Conservation (phyloP, 2,329 filamentous ascomycete genomes). For the Tetracladium maxilliforme region DNA sequence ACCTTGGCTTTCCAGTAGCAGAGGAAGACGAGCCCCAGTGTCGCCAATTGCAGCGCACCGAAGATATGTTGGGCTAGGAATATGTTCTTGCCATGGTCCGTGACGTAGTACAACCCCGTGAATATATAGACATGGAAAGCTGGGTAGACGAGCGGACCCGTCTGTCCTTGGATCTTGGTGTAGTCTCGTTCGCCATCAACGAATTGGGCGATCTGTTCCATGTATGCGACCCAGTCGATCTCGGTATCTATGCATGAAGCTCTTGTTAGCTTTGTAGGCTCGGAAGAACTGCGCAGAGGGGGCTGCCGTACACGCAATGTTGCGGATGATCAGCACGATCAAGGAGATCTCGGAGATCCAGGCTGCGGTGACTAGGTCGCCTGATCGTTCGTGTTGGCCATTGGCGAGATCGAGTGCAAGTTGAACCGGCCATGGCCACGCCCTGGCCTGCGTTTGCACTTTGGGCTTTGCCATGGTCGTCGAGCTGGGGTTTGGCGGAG, state of each 20-base stretch:
- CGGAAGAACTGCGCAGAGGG: constrained; percentile 1
- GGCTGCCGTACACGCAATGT: constrained; percentile 1
- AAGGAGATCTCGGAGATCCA: too few species aligned
- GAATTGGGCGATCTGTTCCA: constrained; percentile 78
- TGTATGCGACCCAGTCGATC: constrained; percentile 95
- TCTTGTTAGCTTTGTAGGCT: constrained; percentile 4
- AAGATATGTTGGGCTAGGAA: constrained; percentile 74
- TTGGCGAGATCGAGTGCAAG: too few species aligned
- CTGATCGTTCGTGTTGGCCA: too few species aligned
- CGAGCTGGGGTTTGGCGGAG: too few species aligned
- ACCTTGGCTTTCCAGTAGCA: constrained; percentile 69
- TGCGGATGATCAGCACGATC: too few species aligned
- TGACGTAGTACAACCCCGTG: constrained; percentile 62
- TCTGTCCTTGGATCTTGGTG: constrained; percentile 68
- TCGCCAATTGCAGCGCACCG: constrained; percentile 60
- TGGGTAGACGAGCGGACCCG: constrained; percentile 89
- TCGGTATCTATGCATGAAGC: constrained; percentile 59
- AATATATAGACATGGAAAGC: constrained; percentile 91
- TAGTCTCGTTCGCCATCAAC: constrained; percentile 81
- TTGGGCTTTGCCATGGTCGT: too few species aligned
- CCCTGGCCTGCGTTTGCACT: too few species aligned
- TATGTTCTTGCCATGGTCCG: constrained; percentile 62
- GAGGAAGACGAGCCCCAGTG: constrained; percentile 61
- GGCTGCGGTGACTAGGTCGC: background rate
- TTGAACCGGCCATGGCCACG: too few species aligned